Evolutionary conservation across 2,329 filamentous ascomycete genomes (phyloP).

Genomic region (Pyricularia sp.): DNA sequence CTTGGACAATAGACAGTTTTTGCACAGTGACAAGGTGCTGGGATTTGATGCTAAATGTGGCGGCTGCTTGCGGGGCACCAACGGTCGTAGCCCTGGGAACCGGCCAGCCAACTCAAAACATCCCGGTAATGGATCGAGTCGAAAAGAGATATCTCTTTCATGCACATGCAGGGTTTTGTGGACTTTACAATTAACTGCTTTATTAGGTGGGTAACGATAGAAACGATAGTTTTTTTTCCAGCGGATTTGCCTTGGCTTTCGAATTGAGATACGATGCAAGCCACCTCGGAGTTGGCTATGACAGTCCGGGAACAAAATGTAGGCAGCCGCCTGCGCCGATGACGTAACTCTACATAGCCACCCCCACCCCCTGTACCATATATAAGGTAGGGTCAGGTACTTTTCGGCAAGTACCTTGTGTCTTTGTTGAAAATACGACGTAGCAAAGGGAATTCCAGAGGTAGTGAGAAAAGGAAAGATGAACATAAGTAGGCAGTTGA

Average conservation of each 20-base stretch:
- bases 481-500: neutral
- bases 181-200: neutral
- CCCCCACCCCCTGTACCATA: neutral
- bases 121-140: neutral
- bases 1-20: neutral
- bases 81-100: neutral
- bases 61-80: neutral
- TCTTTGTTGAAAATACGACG: no score
- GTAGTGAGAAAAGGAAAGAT: neutral
- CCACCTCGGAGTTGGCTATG: neutral
- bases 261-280: neutral
- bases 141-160: neutral
- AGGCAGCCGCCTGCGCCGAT: neutral
- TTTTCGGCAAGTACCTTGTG: no score
- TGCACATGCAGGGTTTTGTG: neutral
- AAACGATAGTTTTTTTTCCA: neutral
- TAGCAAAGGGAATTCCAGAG: neutral
- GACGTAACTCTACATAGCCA: neutral
- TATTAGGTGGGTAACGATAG: neutral
- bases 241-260: neutral
- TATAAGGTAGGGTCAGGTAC: no score
- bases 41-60: neutral
- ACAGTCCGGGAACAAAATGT: neutral
- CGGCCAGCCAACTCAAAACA: neutral
- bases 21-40: neutral